Percentiles rank a stretch among this genome's conserved stretches.
Evolutionary conservation across 306 rosid species (phyloP).

Genomic region (Fagus sylvatica): DNA sequence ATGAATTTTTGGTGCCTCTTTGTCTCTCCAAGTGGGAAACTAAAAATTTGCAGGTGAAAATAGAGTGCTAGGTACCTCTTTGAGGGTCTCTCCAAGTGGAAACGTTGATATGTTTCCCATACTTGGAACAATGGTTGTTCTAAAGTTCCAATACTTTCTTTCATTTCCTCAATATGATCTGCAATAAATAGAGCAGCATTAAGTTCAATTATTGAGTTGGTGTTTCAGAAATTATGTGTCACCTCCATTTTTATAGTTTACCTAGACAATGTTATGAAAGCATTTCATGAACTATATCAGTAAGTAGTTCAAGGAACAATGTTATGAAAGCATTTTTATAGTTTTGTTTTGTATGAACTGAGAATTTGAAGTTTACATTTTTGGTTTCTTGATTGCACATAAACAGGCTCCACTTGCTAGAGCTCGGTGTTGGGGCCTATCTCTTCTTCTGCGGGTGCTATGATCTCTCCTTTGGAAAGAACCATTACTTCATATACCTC

Average conservation of each 20-base stretch:
- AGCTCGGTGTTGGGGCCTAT: constrained; percentile 72
- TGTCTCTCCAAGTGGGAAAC: no score
- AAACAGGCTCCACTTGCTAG: constrained; percentile 70
- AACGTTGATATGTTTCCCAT: neutral
- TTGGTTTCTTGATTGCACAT: constrained; percentile 7
- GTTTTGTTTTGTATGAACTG: neutral
- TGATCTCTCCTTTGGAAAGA: constrained; percentile 71
- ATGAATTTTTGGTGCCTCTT: no score
- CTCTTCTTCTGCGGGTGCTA: constrained; percentile 83
- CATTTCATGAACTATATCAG: no score
- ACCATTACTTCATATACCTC: constrained; percentile 73
- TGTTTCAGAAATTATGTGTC: no score
- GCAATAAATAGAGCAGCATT: neutral
- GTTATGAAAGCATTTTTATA: no score
- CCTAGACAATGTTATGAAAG: neutral
- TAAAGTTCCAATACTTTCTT: neutral
- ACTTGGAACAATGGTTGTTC: neutral
- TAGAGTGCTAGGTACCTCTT: neutral
- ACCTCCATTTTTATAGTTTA: neutral
- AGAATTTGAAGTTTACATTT: neutral
- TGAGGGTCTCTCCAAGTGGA: neutral
- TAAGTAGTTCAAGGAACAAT: no score
- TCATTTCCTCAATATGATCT: neutral
- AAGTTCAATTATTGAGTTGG: neutral
- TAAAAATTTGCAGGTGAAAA: neutral